Base-by-base conservation (phyloP, 106 monocot species). In the Triglochin maritima region DNA sequence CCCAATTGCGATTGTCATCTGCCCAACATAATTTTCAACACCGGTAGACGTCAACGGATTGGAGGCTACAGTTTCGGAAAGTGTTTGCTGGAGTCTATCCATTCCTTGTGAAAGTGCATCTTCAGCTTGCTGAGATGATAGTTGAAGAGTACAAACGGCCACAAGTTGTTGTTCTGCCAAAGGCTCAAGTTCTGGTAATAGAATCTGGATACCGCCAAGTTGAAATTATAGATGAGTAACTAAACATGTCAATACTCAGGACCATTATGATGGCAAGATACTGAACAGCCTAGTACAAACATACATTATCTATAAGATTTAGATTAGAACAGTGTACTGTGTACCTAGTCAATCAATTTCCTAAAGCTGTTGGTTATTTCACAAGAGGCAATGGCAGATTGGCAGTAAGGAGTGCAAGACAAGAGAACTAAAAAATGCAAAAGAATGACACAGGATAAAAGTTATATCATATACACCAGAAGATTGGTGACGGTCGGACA, bases 41-140 rank as follows among this genome's bases (percentile, higher is more conserved):
- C 65, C 65, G 4, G 64, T 50, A 15, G 77, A 49, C 50, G 56
- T 49, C 1, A n/a, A 48, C 1, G 70, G 56, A 57, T 64, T 46
- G 6, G 46, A 56, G 4, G 68, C 7, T 57, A 77, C 9, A 70
- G 77, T 64, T 10, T 64, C 70, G 9, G 77, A 63, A 29, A 77
- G 70, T 49, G 63, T 77, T 50, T 77, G 69, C 47, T 77, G 77
- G 58, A 77, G 77, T 44, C 17, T 77, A 15, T 77, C 69, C 55
- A 77, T 70, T 49, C 77, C 77, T 49, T 77, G 77, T 4, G 67
- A 58, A 50, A 77, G 70, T 50, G 77, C 77, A 70, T 77, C 87
- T 81, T 94, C 94, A 45, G 89, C 87, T 81, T 94, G 87, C 73
- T 81, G 83, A 57, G 80, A 95, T 56, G 69, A 70, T 45, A 64